Percentiles rank a stretch among this genome's conserved stretches.
Evolutionary conservation across 345 rosid genomes (phyloP).

Genomic region (Salix arbutifolia): DNA sequence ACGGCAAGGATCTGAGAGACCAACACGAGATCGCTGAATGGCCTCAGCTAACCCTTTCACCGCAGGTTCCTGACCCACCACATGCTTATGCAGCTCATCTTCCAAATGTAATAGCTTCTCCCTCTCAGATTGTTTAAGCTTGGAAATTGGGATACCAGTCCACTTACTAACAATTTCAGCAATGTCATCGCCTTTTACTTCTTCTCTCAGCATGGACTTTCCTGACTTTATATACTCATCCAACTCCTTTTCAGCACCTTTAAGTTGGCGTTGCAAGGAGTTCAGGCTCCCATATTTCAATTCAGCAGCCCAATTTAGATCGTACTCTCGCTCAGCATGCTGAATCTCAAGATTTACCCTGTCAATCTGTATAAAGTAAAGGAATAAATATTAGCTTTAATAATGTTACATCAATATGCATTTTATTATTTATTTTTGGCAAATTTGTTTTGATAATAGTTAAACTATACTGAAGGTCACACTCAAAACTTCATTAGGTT

Average conservation of each 20-base stretch:
- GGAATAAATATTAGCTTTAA: background rate
- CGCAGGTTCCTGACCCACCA: conserved; percentile 94
- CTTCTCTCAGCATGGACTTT: conserved; percentile 97
- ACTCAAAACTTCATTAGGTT: background rate
- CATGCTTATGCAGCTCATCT: conserved; percentile 87
- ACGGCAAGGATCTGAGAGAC: conserved; percentile 92
- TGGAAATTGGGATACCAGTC: conserved; percentile 97
- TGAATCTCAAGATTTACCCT: conserved; percentile 93
- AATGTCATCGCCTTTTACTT: conserved; percentile 85
- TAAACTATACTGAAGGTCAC: background rate
- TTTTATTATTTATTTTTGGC: background rate
- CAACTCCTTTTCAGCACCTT: conserved; percentile 77
- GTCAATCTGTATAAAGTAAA: conserved; percentile 55
- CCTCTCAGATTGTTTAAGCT: conserved; percentile 92
- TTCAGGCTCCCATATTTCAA: conserved; percentile 92
- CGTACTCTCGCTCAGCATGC: conserved; percentile 97
- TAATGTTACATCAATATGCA: background rate
- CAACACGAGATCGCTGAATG: conserved; percentile 95
- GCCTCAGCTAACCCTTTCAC: conserved; percentile 94
- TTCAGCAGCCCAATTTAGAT: conserved; percentile 98
- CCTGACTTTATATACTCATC: conserved; percentile 85
- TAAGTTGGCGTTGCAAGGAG: conserved; percentile 82
- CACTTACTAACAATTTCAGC: conserved; percentile 95
- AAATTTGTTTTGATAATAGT: background rate
- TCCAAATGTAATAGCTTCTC: conserved; percentile 84